Evolutionary conservation across 345 rosid species (phyloP), one percentile per base, ranked within the genome.

Genomic region (Salix dunnii): DNA sequence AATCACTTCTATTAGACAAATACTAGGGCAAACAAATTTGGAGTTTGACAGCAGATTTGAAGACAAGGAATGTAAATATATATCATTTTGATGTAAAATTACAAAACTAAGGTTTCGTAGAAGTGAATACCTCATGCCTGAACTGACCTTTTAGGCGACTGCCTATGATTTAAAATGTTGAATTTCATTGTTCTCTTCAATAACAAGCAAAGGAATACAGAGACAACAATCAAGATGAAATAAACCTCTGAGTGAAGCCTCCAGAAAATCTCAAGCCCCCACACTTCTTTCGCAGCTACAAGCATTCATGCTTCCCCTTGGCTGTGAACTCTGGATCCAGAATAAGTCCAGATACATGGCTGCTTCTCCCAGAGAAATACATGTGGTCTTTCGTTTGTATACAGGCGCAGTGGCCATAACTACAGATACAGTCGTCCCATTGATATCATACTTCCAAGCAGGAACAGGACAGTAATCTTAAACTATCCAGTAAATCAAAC

Each of bases 401-500:
- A 97, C 94, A 8, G 92, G 90, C 82, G 88, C 83, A 0, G 77
- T 78, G 74, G 94, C 97, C 79, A 78, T 74, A 69, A 93, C 98
- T 96, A 88, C 86, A 28, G 66, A 66, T 13, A 74, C 27, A 53
- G 62, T 70, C 12, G n/a, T 67, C 28, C 49, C 16, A 30, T 4
- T 7, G 7, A 35, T 23, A 60, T 55, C 53, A 75, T 36, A 38
- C 40, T 38, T 53, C n/a, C 40, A 66, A 33, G 11, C 43, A 20
- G 43, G n/a, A 12, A 31, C 23, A 25, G 5, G 27, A 55, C 62
- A 55, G 27, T 25, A 55, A n/a, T 23, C 62, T 58, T 58, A n/a
- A 55, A n/a, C 14, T 9, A 58, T 10, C 28, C 14, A 58, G 2
- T 58, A n/a, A 23, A 58, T 58, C 4, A n/a, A n/a, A 58, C 11